Evolutionary conservation across 2,329 filamentous ascomycete genomes (phyloP).

Genomic region (Emergomyces pasteurianus): DNA sequence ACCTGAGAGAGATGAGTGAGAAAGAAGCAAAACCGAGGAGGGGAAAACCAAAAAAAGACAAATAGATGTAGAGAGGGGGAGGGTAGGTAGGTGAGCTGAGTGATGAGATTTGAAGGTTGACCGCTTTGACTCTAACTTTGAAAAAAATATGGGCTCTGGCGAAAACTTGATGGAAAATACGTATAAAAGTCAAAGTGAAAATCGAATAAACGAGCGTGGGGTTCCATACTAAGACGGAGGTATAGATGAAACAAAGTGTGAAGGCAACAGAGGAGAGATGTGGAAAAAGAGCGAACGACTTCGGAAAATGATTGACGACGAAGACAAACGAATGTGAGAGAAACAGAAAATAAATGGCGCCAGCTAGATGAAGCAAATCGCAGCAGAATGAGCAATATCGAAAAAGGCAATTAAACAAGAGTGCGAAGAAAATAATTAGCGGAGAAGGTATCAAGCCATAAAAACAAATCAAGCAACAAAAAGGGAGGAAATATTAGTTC

Average conservation of each 20-base stretch:
- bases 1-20: background rate
- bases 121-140: constrained; percentile 1
- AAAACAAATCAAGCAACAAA: background rate
- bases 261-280: background rate
- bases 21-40: background rate
- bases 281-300: background rate
- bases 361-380: background rate
- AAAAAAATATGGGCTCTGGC: too few relatives aligned
- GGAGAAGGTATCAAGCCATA: constrained; percentile 1
- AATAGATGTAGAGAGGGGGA: too few relatives aligned
- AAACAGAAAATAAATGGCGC: background rate
- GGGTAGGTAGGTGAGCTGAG: background rate
- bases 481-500: background rate
- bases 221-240: background rate
- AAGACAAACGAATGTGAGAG: background rate
- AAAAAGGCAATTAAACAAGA: background rate
- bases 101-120: background rate
- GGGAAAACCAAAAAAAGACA: too few relatives aligned
- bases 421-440: background rate
- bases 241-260: background rate
- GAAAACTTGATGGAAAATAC: too few relatives aligned
- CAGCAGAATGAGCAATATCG: background rate
- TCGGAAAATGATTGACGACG: background rate
- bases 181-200: too few relatives aligned
- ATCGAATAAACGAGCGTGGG: background rate